Evolutionary conservation across 108 stramenopile genomes (phyloP).

Genomic region (Schizochytrium sp.): DNA sequence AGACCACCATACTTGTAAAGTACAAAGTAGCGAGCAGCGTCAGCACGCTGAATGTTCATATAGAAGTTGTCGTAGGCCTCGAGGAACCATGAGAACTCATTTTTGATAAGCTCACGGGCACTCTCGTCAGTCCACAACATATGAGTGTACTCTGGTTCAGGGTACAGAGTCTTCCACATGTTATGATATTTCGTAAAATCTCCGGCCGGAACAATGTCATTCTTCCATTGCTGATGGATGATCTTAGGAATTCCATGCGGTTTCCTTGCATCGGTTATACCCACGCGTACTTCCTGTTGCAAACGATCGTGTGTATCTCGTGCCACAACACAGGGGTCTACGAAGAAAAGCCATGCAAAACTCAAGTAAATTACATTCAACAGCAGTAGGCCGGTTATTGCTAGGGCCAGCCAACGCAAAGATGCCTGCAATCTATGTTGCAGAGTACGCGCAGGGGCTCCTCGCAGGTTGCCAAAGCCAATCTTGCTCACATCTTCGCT

Average conservation of each 20-base stretch:
- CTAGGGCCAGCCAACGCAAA: background rate
- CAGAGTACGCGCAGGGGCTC: background rate
- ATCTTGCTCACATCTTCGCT: background rate
- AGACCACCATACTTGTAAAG: conserved; percentile 68
- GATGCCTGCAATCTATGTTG: background rate
- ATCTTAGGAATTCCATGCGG: background rate
- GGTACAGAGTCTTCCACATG: conserved; percentile 36
- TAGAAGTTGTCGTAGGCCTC: conserved; percentile 63
- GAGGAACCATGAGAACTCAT: conserved; percentile 66
- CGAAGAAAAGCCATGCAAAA: background rate
- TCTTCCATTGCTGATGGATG: conserved; percentile 57
- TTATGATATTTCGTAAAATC: background rate
- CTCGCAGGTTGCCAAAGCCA: background rate
- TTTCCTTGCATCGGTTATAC: background rate
- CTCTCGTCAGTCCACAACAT: conserved; percentile 73
- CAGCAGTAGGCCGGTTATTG: background rate
- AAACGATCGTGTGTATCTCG: background rate
- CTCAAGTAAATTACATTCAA: background rate
- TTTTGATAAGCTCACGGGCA: conserved; percentile 65
- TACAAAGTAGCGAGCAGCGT: conserved; percentile 73
- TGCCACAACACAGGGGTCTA: conserved; percentile 2
- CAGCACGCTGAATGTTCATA: conserved; percentile 72
- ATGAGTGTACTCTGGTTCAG: conserved; percentile 50
- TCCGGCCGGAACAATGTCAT: conserved; percentile 7
- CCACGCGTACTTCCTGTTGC: background rate